Evolutionary conservation across 768 basidiomycete genomes (phyloP), one percentile per base, ranked within the genome.

Genomic region (Russula emetica): DNA sequence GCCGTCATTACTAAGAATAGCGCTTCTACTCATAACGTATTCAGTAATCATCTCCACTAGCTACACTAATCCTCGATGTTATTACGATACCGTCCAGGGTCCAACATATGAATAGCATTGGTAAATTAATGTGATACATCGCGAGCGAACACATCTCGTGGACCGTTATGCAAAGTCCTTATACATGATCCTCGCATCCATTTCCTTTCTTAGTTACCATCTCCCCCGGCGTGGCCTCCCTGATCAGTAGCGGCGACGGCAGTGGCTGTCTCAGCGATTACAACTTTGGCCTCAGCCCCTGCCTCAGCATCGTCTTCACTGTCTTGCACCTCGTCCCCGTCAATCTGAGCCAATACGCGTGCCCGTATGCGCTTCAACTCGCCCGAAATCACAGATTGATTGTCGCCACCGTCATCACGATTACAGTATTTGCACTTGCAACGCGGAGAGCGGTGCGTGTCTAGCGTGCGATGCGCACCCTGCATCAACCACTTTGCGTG

Each of bases 401-500:
- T 55, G 22, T 32, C 28, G 1, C 32, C 7, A 0, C 30, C 3
- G 9, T 28, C 36, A 14, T 13, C 34, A 8, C 3, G 1, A 13
- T 62, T 40, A 13, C 63, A 64, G 38, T 64, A 64, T 44, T 51
- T 60, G 30, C 63, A 64, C 16, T 11, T 8, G 40, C 63, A 64
- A 3, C 38, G 53, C 2, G 63, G 59, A 11, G 47, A 18, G 30
- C 59, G 63, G 11, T 28, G 30, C 11, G n/a, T 3, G 24, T 64
- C 59, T 18, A 30, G 30, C 38, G 63, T 55, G 24, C 63, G 63
- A 22, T 44, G 58, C 8, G 58, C 58, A 18, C 63, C 63, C 47
- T 47, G 53, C 63, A 60, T 64, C 22, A 64, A 54, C 63, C 63
- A 64, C 40, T 64, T 34, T 47, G 63, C 63, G 20, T 64, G 63